A percentile compares a stretch with the other conserved stretches of the same genome.
phyloP scores from a whole-genome alignment of 176 grass and related monocot genomes.

The Rhynchospora breviuscula region DNA sequence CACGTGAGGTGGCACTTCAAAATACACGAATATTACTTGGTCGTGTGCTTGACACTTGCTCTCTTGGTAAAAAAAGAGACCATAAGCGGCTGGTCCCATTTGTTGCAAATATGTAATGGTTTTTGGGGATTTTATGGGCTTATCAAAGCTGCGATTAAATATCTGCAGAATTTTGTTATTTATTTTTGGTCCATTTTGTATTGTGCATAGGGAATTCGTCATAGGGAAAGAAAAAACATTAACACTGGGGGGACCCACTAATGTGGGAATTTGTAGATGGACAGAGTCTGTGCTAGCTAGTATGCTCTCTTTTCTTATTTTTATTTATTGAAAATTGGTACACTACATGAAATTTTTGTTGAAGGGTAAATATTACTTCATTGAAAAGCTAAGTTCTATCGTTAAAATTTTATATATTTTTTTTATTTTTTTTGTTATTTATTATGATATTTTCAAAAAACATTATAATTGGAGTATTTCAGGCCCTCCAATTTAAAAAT shows the following conservation, averaged over 20 bases:
- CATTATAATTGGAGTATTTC: no score
- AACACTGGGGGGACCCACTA: not conserved
- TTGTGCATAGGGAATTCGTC: not conserved
- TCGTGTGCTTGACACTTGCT: conserved; percentile 83
- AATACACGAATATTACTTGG: conserved; percentile 78
- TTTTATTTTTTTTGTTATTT: no score
- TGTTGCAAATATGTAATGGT: conserved; percentile 46
- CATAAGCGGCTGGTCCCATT: conserved; percentile 88
- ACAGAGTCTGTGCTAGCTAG: not conserved
- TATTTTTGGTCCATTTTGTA: conserved; percentile 1
- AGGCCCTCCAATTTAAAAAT: no score
- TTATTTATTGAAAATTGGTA: not conserved
- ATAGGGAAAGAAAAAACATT: not conserved
- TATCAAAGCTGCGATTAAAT: not conserved
- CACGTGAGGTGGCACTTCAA: conserved; percentile 65
- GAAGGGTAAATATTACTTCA: no score
- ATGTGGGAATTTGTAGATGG: not conserved
- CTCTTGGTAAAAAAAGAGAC: conserved; percentile 88
- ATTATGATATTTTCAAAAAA: no score
- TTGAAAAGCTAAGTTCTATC: no score
- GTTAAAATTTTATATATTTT: no score
- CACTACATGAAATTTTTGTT: no score
- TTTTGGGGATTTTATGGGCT: not conserved
- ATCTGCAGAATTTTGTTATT: not conserved
- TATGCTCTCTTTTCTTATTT: not conserved